Base-by-base conservation (phyloP, 192 early-diverging fungal species). In the Obelidium mucronatum region DNA sequence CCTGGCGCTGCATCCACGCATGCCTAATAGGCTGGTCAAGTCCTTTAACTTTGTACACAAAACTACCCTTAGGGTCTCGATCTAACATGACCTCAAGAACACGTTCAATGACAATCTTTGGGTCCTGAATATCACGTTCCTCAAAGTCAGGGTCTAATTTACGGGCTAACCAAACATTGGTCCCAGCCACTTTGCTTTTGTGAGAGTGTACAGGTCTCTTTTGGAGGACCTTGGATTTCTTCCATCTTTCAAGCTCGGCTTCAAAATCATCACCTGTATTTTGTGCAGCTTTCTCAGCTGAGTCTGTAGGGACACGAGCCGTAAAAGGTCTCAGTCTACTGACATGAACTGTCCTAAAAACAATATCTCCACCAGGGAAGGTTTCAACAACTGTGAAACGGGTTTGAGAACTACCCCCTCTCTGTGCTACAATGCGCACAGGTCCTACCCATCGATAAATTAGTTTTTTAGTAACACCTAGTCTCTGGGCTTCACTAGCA, bases 391-490 rank as follows among this genome's bases (percentile, higher is more conserved):
- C 58, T 15, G 58, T 60, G 33, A 15, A 60, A 28, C 26, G 58
- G 6, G 58, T 30, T 30, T 33, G 22, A 60, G 11, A 15, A 30
- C 6, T 33, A 19, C 58, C 58, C 8, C 58, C 58, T 15, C 15
- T 19, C 28, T 28, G 58, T 6, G 58, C 22, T 6, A 60, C 28
- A 33, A 60, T 28, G 22, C 58, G 58, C 6, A 60, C 58, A 30
- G 58, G 58, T 60, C 58, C 58, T 11, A 60, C 58, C 58, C 58
- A 60, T 30, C 58, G 8, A 33, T 15, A 60, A 33, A 60, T 60
- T 11, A 60, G 33, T 30, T 60, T 60, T 30, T 60, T 60, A 11
- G 58, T 11, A 11, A 60, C 24, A 30, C 58, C 58, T 30, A 60
- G 30, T 15, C 58, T 11, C 58, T 60, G 58, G 13, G 58, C 6